These are phyloP conservation scores for Zostera marina DNA, from an alignment of 116 monocot genomes.

Conservation along the genomic window DNA sequence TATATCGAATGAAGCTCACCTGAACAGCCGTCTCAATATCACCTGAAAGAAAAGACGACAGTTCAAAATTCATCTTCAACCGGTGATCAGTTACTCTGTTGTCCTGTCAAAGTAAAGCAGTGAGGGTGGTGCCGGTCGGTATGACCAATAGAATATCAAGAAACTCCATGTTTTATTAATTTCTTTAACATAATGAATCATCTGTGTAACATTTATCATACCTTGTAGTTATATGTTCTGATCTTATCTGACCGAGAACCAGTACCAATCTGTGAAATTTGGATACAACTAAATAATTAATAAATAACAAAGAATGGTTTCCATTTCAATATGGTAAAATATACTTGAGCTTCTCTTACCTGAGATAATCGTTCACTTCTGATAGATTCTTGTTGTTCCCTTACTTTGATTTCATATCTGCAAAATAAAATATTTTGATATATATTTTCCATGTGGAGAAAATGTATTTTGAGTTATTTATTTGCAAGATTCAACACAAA, in stretches of 20 bases:
- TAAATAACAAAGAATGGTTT: not conserved
- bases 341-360: slow-evolving; percentile 23
- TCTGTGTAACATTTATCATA: slow-evolving; percentile 5
- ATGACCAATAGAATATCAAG: not conserved
- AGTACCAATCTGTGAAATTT: slow-evolving; percentile 65
- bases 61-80: slow-evolving; percentile 97
- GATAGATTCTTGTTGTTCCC: slow-evolving; percentile 80
- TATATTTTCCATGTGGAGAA: not conserved
- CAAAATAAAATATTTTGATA: slow-evolving; percentile 1
- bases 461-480: not conserved
- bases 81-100: slow-evolving; percentile 93
- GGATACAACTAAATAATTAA: not conserved
- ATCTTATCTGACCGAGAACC: slow-evolving; percentile 94
- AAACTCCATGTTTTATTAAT: not conserved
- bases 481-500: no score
- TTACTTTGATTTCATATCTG: slow-evolving; percentile 89
- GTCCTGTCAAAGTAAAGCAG: slow-evolving; percentile 31
- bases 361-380: slow-evolving; percentile 78
- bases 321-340: not conserved
- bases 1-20: slow-evolving; percentile 21
- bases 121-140: not conserved
- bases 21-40: slow-evolving; percentile 88
- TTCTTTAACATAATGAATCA: no score
- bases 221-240: slow-evolving; percentile 98
- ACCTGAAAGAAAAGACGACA: slow-evolving; percentile 77